Evolutionary conservation across 306 rosid species (phyloP).

Genomic region (Prunus persica): DNA sequence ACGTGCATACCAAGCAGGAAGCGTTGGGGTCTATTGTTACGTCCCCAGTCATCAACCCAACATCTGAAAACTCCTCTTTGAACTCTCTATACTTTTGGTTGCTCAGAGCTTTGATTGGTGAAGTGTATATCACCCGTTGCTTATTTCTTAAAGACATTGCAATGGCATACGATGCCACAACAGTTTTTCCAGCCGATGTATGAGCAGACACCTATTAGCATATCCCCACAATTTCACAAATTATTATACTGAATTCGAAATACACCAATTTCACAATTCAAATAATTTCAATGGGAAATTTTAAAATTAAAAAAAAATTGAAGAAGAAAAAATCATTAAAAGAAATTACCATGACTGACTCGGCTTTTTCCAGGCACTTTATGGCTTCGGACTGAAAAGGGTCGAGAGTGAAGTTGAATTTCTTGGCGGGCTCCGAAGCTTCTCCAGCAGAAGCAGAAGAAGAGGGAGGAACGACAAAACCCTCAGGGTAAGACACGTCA

Average conservation of each 20-base stretch:
- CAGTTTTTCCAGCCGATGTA: slow-evolving; percentile 96
- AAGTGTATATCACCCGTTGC: slow-evolving; percentile 87
- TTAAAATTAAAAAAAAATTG: neutral
- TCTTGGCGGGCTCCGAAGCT: slow-evolving; percentile 58
- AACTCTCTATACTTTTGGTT: slow-evolving; percentile 94
- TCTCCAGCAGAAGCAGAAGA: slow-evolving; percentile 6
- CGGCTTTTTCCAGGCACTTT: slow-evolving; percentile 62
- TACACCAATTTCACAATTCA: neutral
- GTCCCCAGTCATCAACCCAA: slow-evolving; percentile 97
- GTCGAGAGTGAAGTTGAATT: slow-evolving; percentile 78
- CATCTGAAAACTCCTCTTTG: slow-evolving; percentile 89
- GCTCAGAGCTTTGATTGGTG: slow-evolving; percentile 96
- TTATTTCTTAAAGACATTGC: slow-evolving; percentile 81
- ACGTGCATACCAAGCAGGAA: slow-evolving; percentile 63
- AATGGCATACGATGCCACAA: slow-evolving; percentile 86
- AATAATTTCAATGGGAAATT: too few species aligned
- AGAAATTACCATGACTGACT: slow-evolving; percentile 74
- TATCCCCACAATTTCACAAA: neutral
- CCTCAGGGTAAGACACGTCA: slow-evolving; percentile 75
- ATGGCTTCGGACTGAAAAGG: slow-evolving; percentile 85
- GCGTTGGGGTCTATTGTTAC: slow-evolving; percentile 93
- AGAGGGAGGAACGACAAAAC: slow-evolving; percentile 31
- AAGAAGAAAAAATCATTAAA: neutral
- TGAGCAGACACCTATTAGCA: slow-evolving; percentile 84
- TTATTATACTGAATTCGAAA: neutral